phyloP scores from a whole-genome alignment of 140 eudicot genomes.

The Erigeron philadelphicus region DNA sequence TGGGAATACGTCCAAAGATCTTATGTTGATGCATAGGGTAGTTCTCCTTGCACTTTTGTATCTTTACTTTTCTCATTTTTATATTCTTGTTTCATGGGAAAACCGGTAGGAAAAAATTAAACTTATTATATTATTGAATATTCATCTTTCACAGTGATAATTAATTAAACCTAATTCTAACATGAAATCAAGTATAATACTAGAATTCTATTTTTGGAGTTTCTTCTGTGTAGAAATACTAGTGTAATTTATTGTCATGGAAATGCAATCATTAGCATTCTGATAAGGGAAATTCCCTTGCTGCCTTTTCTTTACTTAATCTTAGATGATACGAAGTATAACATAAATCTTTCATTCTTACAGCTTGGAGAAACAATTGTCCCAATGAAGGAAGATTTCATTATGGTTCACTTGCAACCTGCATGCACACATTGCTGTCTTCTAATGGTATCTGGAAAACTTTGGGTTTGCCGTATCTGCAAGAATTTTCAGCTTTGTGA shows the following conservation, averaged over 20 bases:
- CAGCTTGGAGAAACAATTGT: conserved; percentile 90
- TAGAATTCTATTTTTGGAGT: too few species aligned
- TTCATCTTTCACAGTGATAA: not conserved
- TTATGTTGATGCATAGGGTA: conserved; percentile 80
- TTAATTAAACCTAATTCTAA: too few species aligned
- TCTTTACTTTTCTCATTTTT: not conserved
- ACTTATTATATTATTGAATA: too few species aligned
- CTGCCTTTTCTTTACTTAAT: too few species aligned
- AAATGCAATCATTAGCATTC: too few species aligned
- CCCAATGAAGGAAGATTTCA: conserved; percentile 95
- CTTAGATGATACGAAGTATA: too few species aligned
- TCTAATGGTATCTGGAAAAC: conserved; percentile 72
- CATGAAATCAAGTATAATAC: too few species aligned
- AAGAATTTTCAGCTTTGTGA: conserved; percentile 83
- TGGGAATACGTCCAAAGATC: conserved; percentile 85
- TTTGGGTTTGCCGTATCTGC: conserved; percentile 81
- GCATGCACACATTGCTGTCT: conserved; percentile 85
- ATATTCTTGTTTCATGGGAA: not conserved
- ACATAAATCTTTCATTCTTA: not conserved
- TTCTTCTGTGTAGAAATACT: too few species aligned
- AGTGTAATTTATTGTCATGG: too few species aligned
- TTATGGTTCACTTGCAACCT: conserved; percentile 95
- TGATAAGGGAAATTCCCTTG: too few species aligned
- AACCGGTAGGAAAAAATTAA: not conserved
- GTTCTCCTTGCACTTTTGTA: conserved; percentile 8